Conservation (phyloP, 352 stramenopile genomes). For the Thraustotheca clavata region DNA sequence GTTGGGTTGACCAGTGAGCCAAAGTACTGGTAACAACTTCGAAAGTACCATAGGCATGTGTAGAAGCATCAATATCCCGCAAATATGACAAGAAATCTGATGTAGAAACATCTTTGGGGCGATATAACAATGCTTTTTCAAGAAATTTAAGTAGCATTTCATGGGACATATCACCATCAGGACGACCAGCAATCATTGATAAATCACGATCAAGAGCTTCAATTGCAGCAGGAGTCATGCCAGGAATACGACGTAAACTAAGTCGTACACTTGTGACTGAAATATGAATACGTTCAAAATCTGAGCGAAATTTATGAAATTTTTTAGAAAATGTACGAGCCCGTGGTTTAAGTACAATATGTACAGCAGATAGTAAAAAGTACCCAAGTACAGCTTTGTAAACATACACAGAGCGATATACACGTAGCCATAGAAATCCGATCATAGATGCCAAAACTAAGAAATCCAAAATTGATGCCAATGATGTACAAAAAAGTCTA, state of each 20-base stretch:
- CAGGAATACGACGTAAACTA: conserved; percentile 70
- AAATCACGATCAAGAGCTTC: conserved; percentile 85
- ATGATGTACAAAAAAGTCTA: conserved; percentile 60
- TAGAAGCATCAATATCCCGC: conserved; percentile 76
- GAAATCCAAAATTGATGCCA: conserved; percentile 76
- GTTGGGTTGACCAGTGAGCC: conserved; percentile 80
- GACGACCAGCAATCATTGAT: conserved; percentile 73
- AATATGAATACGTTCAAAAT: conserved; percentile 79
- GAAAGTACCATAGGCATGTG: conserved; percentile 62
- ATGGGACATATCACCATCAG: conserved; percentile 80
- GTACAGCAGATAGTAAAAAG: conserved; percentile 51
- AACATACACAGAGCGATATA: conserved; percentile 42
- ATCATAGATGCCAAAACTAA: conserved; percentile 62
- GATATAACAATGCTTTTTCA: conserved; percentile 71
- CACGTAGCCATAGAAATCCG: conserved; percentile 45
- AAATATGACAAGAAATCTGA: conserved; percentile 80
- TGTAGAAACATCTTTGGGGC: conserved; percentile 58
- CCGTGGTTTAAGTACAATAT: conserved; percentile 77
- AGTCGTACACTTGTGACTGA: conserved; percentile 77
- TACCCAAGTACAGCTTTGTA: conserved; percentile 73
- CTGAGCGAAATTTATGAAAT: conserved; percentile 77
- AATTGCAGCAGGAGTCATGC: conserved; percentile 69
- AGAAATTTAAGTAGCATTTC: conserved; percentile 84
- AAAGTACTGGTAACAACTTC: conserved; percentile 76
- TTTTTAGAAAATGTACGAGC: conserved; percentile 83